Evolutionary conservation across 2,329 filamentous ascomycete genomes (phyloP).

Genomic region (Hypoxylon sp.): DNA sequence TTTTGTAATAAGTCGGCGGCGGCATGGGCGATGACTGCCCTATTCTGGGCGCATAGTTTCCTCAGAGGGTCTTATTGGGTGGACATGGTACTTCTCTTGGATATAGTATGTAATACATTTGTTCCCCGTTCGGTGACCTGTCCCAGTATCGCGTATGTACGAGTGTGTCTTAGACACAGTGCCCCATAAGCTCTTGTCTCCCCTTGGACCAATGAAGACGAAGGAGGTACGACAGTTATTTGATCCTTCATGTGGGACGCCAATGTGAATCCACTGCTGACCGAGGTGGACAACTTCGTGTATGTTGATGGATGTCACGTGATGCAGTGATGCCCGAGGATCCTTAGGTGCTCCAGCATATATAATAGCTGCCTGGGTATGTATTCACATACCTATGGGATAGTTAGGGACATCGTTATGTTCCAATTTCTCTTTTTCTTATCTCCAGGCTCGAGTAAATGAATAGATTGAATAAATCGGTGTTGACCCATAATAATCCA

Average conservation of each 20-base stretch:
- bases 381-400: constrained; percentile 20
- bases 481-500: constrained; percentile 1
- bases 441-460: not conserved
- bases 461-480: constrained; percentile 4
- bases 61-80: constrained; percentile 47
- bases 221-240: constrained; percentile 42
- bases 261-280: constrained; percentile 42
- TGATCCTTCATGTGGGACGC: constrained; percentile 42
- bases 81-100: constrained; percentile 43
- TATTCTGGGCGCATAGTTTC: constrained; percentile 42
- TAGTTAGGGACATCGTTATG: constrained; percentile 4
- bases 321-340: constrained; percentile 49
- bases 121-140: constrained; percentile 46
- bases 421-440: constrained; percentile 1
- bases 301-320: constrained; percentile 53
- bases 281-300: constrained; percentile 42
- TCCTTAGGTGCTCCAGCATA: constrained; percentile 2
- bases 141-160: constrained; percentile 45
- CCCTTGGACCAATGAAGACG: constrained; percentile 27
- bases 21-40: constrained; percentile 41
- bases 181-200: constrained; percentile 40
- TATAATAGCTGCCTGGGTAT: constrained; percentile 20
- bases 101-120: constrained; percentile 51
- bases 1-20: constrained; percentile 53
- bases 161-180: constrained; percentile 47